Evolutionary conservation across 2,329 filamentous ascomycete species (phyloP).

Genomic region (Boeremia exigua): DNA sequence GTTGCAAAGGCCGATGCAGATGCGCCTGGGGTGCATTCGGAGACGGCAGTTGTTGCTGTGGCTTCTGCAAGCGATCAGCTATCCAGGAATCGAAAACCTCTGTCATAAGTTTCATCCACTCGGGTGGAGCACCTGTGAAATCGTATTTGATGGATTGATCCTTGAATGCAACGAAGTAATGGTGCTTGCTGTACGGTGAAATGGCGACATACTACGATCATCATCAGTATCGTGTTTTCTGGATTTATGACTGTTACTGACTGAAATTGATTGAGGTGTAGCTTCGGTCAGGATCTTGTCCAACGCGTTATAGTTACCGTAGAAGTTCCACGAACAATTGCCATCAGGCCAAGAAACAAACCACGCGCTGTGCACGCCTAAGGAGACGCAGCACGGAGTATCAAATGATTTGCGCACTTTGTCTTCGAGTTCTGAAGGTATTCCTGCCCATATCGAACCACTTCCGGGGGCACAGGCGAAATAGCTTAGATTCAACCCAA

Average conservation of each 20-base stretch:
- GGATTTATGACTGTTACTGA: conserved; percentile 20
- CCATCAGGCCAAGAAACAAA: conserved; percentile 44
- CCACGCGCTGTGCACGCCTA: conserved; percentile 42
- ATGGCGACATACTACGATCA: conserved; percentile 40
- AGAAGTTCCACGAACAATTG: conserved; percentile 41
- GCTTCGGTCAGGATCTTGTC: conserved; percentile 37
- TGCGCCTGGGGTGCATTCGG: conserved; percentile 11
- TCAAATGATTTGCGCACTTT: conserved; percentile 44
- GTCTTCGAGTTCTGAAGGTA: conserved; percentile 40
- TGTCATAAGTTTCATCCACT: conserved; percentile 45
- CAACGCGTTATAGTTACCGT: conserved; percentile 37
- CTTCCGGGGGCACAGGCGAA: conserved; percentile 40
- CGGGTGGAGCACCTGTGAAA: conserved; percentile 37
- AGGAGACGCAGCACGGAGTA: conserved; percentile 37
- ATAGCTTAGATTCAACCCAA: conserved; percentile 40
- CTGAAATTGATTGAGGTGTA: conserved; percentile 34
- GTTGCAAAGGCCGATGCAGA: conserved; percentile 9
- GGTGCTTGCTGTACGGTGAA: conserved; percentile 40
- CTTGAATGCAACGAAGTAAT: conserved; percentile 43
- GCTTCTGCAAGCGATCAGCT: conserved; percentile 29
- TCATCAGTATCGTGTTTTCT: not conserved
- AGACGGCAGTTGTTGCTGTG: conserved; percentile 18
- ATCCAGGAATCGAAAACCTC: conserved; percentile 42
- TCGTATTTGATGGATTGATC: conserved; percentile 44
- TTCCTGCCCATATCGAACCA: conserved; percentile 44